Conservation (phyloP, 331 rosid species). For the Arachis monticola region DNA sequence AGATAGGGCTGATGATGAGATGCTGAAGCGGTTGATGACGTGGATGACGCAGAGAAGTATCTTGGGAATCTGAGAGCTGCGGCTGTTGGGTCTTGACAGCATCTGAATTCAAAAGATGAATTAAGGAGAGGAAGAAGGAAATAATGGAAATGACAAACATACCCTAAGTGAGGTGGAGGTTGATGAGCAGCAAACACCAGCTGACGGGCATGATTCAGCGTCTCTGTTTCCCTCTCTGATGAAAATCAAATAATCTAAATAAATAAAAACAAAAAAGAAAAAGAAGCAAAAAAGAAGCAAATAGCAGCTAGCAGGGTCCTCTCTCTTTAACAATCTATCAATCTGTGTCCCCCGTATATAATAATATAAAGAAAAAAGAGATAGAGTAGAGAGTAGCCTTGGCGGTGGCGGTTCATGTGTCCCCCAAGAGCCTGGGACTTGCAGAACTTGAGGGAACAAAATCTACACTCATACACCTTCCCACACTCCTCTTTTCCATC, state of each 20-base stretch:
- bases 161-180: conserved; percentile 76
- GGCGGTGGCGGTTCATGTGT: conserved; percentile 99
- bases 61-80: conserved; percentile 74
- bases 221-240: conserved; percentile 96
- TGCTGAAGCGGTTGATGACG: conserved; percentile 50
- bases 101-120: conserved; percentile 46
- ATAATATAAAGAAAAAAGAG: too few species aligned
- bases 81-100: conserved; percentile 76
- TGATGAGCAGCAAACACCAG: conserved; percentile 70
- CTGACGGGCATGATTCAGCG: conserved; percentile 92
- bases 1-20: conserved; percentile 43
- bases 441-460: conserved; percentile 99
- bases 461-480: conserved; percentile 97
- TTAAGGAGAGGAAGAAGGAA: background rate
- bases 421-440: conserved; percentile 99
- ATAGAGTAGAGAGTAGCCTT: conserved; percentile 58
- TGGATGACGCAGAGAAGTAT: conserved; percentile 69
- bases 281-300: background rate
- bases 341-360: too few species aligned
- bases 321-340: background rate
- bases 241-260: too few species aligned
- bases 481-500: conserved; percentile 83
- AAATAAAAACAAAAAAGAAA: conserved; percentile 28
- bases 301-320: background rate
- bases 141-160: conserved; percentile 9